Percentiles rank a stretch among this genome's conserved stretches.
phyloP scores from a whole-genome alignment of 805 yeast genomes.

The Dipodascus geniculatus region DNA sequence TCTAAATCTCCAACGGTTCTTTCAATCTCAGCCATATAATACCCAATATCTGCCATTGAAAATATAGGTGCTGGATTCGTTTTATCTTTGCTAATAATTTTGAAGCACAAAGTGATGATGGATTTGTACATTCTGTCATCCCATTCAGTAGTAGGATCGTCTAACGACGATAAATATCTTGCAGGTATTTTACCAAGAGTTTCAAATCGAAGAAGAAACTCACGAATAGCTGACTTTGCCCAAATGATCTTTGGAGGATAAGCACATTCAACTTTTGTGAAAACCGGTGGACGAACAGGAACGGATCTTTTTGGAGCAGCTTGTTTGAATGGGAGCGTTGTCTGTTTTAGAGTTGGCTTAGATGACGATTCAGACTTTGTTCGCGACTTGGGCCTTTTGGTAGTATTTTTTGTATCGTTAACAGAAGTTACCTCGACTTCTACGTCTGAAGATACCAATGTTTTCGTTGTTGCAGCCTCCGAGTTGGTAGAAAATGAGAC shows the following conservation, averaged over 20 bases:
- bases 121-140: conserved; percentile 25
- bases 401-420: neutral
- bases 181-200: conserved; percentile 25
- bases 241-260: conserved; percentile 21
- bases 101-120: conserved; percentile 21
- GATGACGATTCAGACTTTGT: neutral
- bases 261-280: conserved; percentile 16
- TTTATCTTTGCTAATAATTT: conserved; percentile 23
- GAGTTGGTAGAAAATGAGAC: neutral
- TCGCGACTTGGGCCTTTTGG: neutral
- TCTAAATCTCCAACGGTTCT: conserved; percentile 22
- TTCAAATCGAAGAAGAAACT: conserved; percentile 28
- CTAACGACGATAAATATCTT: conserved; percentile 22
- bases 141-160: conserved; percentile 28
- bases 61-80: conserved; percentile 17
- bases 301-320: neutral
- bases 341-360: neutral
- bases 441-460: neutral
- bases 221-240: conserved; percentile 25
- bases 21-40: conserved; percentile 22
- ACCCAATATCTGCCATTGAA: conserved; percentile 4
- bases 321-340: neutral
- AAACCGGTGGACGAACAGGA: conserved; percentile 18
- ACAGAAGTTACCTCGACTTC: neutral
- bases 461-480: neutral